Percentiles rank a stretch among this genome's conserved stretches.
phyloP scores from a whole-genome alignment of 75 land plant species.

The Pinus tabuliformis region DNA sequence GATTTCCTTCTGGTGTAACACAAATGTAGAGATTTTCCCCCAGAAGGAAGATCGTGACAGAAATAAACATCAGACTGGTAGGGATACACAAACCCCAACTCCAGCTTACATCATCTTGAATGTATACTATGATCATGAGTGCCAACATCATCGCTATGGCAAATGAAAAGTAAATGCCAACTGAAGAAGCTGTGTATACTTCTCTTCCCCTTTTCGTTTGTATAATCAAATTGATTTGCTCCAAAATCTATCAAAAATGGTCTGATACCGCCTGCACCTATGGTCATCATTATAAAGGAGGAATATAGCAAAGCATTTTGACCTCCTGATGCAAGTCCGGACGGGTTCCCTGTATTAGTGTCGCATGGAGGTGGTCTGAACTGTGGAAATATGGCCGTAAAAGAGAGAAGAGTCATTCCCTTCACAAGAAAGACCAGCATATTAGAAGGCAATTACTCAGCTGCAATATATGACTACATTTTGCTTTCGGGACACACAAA shows the following conservation, averaged over 20 bases:
- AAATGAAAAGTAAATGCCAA: constrained; percentile 62
- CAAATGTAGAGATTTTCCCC: constrained; percentile 39
- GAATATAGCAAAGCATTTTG: constrained; percentile 40
- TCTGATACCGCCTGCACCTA: constrained; percentile 60
- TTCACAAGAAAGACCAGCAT: constrained; percentile 13
- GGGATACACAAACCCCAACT: constrained; percentile 50
- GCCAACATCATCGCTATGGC: constrained; percentile 46
- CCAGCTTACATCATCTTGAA: constrained; percentile 70
- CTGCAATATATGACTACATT: not conserved
- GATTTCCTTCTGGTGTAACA: constrained; percentile 52
- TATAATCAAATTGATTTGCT: constrained; percentile 70
- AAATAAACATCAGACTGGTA: constrained; percentile 33
- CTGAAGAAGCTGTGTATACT: constrained; percentile 71
- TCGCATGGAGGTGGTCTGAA: constrained; percentile 58
- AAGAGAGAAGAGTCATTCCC: constrained; percentile 63
- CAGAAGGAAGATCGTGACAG: constrained; percentile 42
- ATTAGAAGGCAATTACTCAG: not conserved
- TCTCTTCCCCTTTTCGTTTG: constrained; percentile 41
- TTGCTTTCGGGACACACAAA: not conserved
- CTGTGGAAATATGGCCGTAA: constrained; percentile 51
- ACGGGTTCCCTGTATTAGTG: not conserved
- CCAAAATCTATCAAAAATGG: constrained; percentile 76
- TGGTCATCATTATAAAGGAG: constrained; percentile 34
- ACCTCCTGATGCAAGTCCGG: constrained; percentile 20
- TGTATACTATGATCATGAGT: no score